Evolutionary conservation across 78 protist genomes (phyloP).

Genomic region (Pigoraptor vietnamica): DNA sequence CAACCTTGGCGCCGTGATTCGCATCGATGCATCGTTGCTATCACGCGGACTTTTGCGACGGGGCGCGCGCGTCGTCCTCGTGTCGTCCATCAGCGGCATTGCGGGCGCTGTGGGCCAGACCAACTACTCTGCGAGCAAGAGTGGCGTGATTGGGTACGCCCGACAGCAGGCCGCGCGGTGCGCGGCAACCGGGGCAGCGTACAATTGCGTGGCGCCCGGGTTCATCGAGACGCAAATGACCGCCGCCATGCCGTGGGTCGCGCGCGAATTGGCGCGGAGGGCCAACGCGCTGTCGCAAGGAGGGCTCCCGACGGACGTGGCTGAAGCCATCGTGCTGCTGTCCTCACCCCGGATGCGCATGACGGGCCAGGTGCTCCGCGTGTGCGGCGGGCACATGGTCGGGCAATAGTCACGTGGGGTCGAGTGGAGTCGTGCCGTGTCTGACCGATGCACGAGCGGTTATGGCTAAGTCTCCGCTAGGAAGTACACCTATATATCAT

Average conservation of each 20-base stretch:
- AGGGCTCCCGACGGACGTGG: background rate
- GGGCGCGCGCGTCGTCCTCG: background rate
- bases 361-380: background rate
- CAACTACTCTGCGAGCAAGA: background rate
- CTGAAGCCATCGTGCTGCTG: background rate
- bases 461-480: too few relatives aligned
- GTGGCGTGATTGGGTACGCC: background rate
- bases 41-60: background rate
- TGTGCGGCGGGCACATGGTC: background rate
- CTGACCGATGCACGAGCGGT: too few relatives aligned
- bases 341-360: background rate
- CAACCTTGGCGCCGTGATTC: background rate
- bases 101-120: background rate
- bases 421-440: too few relatives aligned
- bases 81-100: background rate
- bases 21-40: background rate
- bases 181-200: background rate
- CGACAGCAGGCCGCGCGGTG: background rate
- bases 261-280: background rate
- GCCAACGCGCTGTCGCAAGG: background rate
- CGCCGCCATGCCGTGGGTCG: background rate
- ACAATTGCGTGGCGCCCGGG: background rate
- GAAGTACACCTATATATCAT: too few relatives aligned
- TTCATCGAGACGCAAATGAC: background rate
- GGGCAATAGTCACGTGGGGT: too few relatives aligned